Percentiles rank a stretch among this genome's conserved stretches.
These are phyloP conservation scores for Coemansia erecta DNA, from an alignment of 192 early-diverging fungal genomes.

Conservation along the genomic window DNA sequence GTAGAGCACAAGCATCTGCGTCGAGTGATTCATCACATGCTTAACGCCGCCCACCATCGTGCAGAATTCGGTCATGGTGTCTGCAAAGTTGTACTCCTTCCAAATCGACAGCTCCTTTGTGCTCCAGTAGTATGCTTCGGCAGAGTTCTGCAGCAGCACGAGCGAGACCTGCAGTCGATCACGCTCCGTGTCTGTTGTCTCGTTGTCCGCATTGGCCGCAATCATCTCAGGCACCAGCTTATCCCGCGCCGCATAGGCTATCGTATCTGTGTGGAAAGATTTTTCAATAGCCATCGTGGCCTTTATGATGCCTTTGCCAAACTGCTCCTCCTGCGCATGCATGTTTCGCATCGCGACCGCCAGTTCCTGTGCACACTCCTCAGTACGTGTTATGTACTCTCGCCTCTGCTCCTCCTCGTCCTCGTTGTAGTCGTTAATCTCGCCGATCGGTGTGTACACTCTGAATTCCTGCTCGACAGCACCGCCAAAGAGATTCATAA, in stretches of 20 bases:
- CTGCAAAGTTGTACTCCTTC: constrained; percentile 44
- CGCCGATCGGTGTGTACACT: constrained; percentile 40
- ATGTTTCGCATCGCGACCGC: constrained; percentile 22
- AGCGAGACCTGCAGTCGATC: constrained; percentile 37
- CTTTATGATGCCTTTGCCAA: constrained; percentile 39
- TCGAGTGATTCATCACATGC: constrained; percentile 45
- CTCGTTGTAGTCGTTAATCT: constrained; percentile 47
- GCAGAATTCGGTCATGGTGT: constrained; percentile 35
- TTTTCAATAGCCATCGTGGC: constrained; percentile 27
- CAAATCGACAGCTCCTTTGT: constrained; percentile 44
- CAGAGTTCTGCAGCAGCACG: constrained; percentile 33
- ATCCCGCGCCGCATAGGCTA: neutral
- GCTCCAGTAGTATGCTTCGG: constrained; percentile 44
- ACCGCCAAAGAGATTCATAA: constrained; percentile 40
- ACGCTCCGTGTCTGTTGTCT: constrained; percentile 6
- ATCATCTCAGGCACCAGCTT: neutral
- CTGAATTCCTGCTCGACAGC: constrained; percentile 25
- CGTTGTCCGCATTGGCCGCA: neutral
- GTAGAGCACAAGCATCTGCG: constrained; percentile 41
- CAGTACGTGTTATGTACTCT: constrained; percentile 35
- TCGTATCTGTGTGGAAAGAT: constrained; percentile 19
- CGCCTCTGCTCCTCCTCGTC: constrained; percentile 48
- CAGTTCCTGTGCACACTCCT: constrained; percentile 31
- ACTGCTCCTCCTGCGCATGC: constrained; percentile 34
- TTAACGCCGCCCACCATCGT: constrained; percentile 39